A percentile compares a stretch with the other conserved stretches of the same genome.
phyloP scores from a whole-genome alignment of 768 basidiomycete genomes.

The Candolleomyces aberdarensis region DNA sequence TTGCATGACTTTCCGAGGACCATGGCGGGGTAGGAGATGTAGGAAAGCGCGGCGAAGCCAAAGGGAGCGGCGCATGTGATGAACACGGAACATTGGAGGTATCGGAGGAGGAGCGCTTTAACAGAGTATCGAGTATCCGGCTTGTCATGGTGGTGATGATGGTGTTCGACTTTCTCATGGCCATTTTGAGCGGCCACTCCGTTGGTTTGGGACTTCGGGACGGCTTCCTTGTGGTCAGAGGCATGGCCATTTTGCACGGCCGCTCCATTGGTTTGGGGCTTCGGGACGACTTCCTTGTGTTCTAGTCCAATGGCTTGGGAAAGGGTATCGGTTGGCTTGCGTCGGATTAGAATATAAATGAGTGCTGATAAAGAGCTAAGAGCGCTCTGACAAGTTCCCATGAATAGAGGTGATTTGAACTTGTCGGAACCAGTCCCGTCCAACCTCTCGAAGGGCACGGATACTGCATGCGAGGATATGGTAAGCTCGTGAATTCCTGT shows the following conservation, averaged over 20 bases:
- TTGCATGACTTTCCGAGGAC: slow-evolving; percentile 99
- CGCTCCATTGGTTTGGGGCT: slow-evolving; percentile 21
- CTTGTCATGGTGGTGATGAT: slow-evolving; percentile 32
- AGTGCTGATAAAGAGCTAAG: slow-evolving; percentile 75
- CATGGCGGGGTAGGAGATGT: slow-evolving; percentile 98
- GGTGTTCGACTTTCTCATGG: slow-evolving; percentile 30
- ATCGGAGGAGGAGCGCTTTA: slow-evolving; percentile 59
- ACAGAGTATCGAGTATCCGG: slow-evolving; percentile 34
- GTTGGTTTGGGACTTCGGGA: no score
- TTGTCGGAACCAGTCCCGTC: slow-evolving; percentile 61
- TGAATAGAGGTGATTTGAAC: slow-evolving; percentile 83
- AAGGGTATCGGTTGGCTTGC: slow-evolving; percentile 51
- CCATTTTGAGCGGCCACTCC: no score
- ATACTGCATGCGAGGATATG: slow-evolving; percentile 44
- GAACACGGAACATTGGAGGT: slow-evolving; percentile 82
- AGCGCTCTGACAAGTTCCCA: slow-evolving; percentile 82
- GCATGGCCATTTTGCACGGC: slow-evolving; percentile 26
- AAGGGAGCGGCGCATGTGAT: slow-evolving; percentile 93
- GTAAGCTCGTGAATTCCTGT: neutral
- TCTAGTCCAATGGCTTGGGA: slow-evolving; percentile 62
- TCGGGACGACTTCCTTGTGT: slow-evolving; percentile 22
- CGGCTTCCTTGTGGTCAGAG: slow-evolving; percentile 9
- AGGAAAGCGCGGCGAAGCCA: slow-evolving; percentile 91
- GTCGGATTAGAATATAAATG: slow-evolving; percentile 66
- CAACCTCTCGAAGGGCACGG: slow-evolving; percentile 76